A percentile compares a stretch with the other conserved stretches of the same genome.
phyloP scores from a whole-genome alignment of 2,329 filamentous ascomycete genomes.

The Metarhizium guizhouense region DNA sequence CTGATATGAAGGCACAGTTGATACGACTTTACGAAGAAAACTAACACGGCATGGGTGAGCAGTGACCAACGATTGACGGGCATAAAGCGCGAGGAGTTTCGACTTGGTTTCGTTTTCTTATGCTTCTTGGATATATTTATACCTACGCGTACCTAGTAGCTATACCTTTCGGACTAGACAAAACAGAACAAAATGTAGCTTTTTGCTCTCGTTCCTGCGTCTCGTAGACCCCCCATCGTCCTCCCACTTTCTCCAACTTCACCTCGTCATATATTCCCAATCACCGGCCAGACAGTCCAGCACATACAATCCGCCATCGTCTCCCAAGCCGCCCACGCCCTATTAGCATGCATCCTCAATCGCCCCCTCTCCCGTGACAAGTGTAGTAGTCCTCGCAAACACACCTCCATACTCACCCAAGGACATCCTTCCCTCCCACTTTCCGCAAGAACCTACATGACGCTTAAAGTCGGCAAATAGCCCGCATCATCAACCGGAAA shows the following conservation, averaged over 20 bases:
- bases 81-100: not conserved
- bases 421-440: slow-evolving; percentile 6
- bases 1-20: slow-evolving; percentile 27
- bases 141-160: no score
- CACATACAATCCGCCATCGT: slow-evolving; percentile 8
- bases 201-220: no score
- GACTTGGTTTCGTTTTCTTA: not conserved
- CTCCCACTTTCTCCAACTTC: no score
- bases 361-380: slow-evolving; percentile 1
- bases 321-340: slow-evolving; percentile 8
- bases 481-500: slow-evolving; percentile 12
- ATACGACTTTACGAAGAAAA: slow-evolving; percentile 27
- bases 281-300: slow-evolving; percentile 4
- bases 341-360: slow-evolving; percentile 5
- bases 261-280: not conserved
- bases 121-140: not conserved
- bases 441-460: slow-evolving; percentile 17
- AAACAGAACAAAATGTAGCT: no score
- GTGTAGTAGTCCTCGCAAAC: slow-evolving; percentile 5
- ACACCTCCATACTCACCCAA: slow-evolving; percentile 13
- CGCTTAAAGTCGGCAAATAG: slow-evolving; percentile 19
- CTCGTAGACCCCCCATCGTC: no score
- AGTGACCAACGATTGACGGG: not conserved
- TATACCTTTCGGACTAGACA: no score
- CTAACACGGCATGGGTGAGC: slow-evolving; percentile 4